Conservation (phyloP, 768 basidiomycete species). For the Pleurotus platypus region DNA sequence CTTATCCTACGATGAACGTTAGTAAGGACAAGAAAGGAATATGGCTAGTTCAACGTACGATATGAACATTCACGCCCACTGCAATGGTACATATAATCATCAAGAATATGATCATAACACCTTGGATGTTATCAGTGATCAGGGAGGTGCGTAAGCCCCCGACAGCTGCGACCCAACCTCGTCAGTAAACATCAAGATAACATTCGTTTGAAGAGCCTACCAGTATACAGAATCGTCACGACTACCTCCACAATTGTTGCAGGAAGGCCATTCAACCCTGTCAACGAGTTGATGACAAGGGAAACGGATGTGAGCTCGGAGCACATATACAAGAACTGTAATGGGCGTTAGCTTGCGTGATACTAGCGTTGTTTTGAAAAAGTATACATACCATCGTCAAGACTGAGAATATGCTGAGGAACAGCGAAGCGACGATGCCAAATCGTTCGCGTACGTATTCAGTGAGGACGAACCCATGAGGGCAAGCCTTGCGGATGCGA, state of each 20-base stretch:
- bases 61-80: neutral
- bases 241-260: slow-evolving; percentile 7
- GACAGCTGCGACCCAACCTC: neutral
- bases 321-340: neutral
- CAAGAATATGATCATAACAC: slow-evolving; percentile 1
- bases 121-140: slow-evolving; percentile 4
- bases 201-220: neutral
- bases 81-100: slow-evolving; percentile 7
- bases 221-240: slow-evolving; percentile 4
- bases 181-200: neutral
- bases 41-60: neutral
- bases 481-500: slow-evolving; percentile 5
- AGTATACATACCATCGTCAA: slow-evolving; percentile 4
- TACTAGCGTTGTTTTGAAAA: no score
- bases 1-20: neutral
- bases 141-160: slow-evolving; percentile 4
- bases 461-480: slow-evolving; percentile 4
- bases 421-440: neutral
- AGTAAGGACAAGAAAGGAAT: neutral
- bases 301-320: slow-evolving; percentile 4
- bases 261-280: neutral
- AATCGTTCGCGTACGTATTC: slow-evolving; percentile 5
- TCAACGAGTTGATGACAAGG: slow-evolving; percentile 2
- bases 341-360: neutral
- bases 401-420: slow-evolving; percentile 3